Base-by-base conservation (phyloP, 192 early-diverging fungal species). In the Entomortierella parvispora region DNA sequence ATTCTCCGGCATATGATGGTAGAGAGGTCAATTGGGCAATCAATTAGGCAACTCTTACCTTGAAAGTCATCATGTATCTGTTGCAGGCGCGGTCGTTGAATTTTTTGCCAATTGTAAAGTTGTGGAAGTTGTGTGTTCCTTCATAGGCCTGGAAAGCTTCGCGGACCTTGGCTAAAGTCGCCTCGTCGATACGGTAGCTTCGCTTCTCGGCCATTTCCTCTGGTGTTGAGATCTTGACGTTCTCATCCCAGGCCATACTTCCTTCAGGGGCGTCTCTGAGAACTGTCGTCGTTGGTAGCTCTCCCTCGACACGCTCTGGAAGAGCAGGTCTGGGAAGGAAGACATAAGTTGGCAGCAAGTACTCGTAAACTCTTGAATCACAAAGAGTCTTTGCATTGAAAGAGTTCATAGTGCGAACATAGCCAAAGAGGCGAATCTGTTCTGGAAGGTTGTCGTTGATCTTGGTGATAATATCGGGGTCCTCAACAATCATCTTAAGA, bases 331-430 rank as follows among this genome's bases (percentile, higher is more conserved):
- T 79, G 55, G 74, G 81, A 47, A 86, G 70, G 48, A 99, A 90
- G 20, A 92, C 89, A 76, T 97, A 96, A 1, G 95, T 96, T 2
- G 98, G 98, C 57, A 98, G 67, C 22, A 98, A 82, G 68, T 99
- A 99, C 83, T 99, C 98, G 82, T 99, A 99, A 5, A 96, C 88
- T 2, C 98, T 88, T 2, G 94, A 93, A 66, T 97, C 97, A 68
- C 96, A 98, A 32, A 89, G 80, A 40, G 90, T 93, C 79, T 99
- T 97, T 29, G 96, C 86, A 54, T 97, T 91, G 81, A 99, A 99
- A 18, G 89, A 90, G 43, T 88, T 85, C 29, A 87, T 80, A 0
- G 87, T 87, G 11, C 87, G 85, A 18, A 91, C 88, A 56, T 81
- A 95, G 25, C 89, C 90, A 91, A 68, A 71, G 20, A 79, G 43